Percentiles rank a stretch among this genome's conserved stretches.
Evolutionary conservation across 768 basidiomycete genomes (phyloP).

Genomic region (Tricholoma sp.): DNA sequence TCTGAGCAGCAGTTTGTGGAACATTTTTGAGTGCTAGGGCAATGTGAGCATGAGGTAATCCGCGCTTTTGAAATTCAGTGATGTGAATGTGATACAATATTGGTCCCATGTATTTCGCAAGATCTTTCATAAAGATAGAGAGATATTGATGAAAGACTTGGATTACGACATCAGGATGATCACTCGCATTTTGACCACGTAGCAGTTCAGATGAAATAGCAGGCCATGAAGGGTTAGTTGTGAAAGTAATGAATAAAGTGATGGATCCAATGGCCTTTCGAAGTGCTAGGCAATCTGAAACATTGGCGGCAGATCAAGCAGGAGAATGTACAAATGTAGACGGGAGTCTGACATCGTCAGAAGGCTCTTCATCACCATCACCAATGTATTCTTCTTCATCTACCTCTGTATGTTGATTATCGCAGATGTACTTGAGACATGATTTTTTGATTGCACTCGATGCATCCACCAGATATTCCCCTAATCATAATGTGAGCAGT

Average conservation of each 20-base stretch:
- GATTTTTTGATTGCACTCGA: too few species aligned
- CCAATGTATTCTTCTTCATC: too few species aligned
- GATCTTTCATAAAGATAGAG: slow-evolving; percentile 8
- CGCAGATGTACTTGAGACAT: too few species aligned
- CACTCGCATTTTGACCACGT: background rate
- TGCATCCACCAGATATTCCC: too few species aligned
- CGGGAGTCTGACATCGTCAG: slow-evolving; percentile 26
- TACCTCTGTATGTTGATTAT: too few species aligned
- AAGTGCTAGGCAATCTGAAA: slow-evolving; percentile 28
- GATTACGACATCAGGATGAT: slow-evolving; percentile 16
- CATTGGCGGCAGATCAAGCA: slow-evolving; percentile 31
- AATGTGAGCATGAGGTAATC: slow-evolving; percentile 37
- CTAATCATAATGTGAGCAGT: too few species aligned
- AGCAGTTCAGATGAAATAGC: background rate
- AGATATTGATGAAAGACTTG: slow-evolving; percentile 23
- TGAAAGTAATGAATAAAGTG: slow-evolving; percentile 34
- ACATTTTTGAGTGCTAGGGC: slow-evolving; percentile 22
- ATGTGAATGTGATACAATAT: slow-evolving; percentile 14
- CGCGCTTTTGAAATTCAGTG: slow-evolving; percentile 35
- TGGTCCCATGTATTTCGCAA: slow-evolving; percentile 20
- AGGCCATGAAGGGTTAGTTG: slow-evolving; percentile 28
- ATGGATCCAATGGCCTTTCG: slow-evolving; percentile 22
- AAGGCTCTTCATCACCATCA: too few species aligned
- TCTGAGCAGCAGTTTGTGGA: slow-evolving; percentile 15
- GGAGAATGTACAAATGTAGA: slow-evolving; percentile 5